Evolutionary conservation across 768 basidiomycete species (phyloP), one percentile per base, ranked within the genome.

Genomic region (Psilocybe tampanensis): DNA sequence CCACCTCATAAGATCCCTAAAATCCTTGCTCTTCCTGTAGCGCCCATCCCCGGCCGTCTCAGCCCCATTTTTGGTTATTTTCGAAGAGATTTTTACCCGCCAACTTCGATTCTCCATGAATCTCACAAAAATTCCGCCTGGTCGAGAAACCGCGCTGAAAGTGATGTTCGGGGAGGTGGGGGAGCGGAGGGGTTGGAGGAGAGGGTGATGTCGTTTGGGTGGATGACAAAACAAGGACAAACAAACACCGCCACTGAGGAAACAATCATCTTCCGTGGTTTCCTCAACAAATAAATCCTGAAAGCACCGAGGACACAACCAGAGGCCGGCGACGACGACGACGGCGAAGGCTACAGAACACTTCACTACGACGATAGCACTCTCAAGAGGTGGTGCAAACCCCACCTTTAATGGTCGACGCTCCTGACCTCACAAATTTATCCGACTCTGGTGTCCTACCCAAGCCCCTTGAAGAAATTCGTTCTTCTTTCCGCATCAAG

Each of bases 171-270:
- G 53, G 49, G 39, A 24, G 33, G 57, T 41, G 22, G 54, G 34
- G 58, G 32, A 33, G 52, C 48, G 44, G 18, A 43, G 54, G 34
- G 57, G 52, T 32, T 55, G 47, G 47, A 49, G 60, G 54, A 53
- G 54, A 44, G 43, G 54, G 23, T 36, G 54, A 21, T 48, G 48
- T 29, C 42, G 43, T 42, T 57, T 48, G 34, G 24, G 21, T 15
- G 17, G n/a, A n/a, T n/a, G 18, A 22, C 21, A 47, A 55, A 62
- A 67, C 64, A 70, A 49, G 55, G 8, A 58, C 66, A 72, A 69
- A 70, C 47, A 72, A 57, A 47, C 69, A 69, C 66, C 54, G 68
- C 68, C 69, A 70, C 67, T 44, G 22, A 49, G 23, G 54, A 52
- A 55, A 60, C 64, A 62, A 62, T 62, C 52, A 59, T 45, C 45